Conservation (phyloP, 495 filamentous ascomycete species). For the Annulohypoxylon stygium region DNA sequence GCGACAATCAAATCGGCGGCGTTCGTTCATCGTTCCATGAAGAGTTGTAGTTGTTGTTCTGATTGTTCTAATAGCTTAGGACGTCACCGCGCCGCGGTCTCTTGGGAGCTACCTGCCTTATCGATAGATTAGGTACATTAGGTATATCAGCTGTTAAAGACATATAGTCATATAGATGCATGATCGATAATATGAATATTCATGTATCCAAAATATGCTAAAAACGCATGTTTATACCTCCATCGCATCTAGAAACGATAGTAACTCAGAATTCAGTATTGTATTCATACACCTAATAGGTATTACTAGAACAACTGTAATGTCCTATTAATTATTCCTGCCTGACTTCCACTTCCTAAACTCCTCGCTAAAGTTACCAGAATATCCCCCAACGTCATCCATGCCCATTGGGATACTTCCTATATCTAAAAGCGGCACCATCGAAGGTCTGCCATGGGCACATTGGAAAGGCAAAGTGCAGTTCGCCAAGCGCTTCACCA, state of each 20-base stretch:
- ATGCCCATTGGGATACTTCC: slow-evolving; percentile 42
- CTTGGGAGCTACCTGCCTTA: slow-evolving; percentile 19
- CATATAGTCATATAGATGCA: background rate
- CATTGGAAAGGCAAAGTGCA: slow-evolving; percentile 94
- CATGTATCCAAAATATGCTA: no score
- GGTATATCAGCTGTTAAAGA: no score
- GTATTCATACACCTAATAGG: no score
- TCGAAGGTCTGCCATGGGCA: slow-evolving; percentile 84
- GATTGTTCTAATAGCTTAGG: slow-evolving; percentile 4
- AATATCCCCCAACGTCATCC: slow-evolving; percentile 17
- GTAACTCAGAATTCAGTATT: background rate
- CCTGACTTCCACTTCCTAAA: slow-evolving; percentile 44
- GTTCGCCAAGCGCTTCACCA: slow-evolving; percentile 72
- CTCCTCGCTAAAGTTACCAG: slow-evolving; percentile 35
- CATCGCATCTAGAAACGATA: no score
- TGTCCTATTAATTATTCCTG: background rate
- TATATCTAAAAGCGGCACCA: slow-evolving; percentile 78
- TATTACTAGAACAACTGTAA: background rate
- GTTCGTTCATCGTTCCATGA: slow-evolving; percentile 29
- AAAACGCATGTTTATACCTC: no score
- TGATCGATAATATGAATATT: background rate
- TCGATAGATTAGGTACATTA: slow-evolving; percentile 25
- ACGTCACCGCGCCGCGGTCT: slow-evolving; percentile 30
- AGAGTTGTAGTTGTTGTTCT: slow-evolving; percentile 16
- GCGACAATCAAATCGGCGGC: slow-evolving; percentile 40